Percentiles rank a stretch among this genome's conserved stretches.
Evolutionary conservation across 2,329 filamentous ascomycete genomes (phyloP).

Genomic region (Ophiocordyceps camponoti-leonardi): DNA sequence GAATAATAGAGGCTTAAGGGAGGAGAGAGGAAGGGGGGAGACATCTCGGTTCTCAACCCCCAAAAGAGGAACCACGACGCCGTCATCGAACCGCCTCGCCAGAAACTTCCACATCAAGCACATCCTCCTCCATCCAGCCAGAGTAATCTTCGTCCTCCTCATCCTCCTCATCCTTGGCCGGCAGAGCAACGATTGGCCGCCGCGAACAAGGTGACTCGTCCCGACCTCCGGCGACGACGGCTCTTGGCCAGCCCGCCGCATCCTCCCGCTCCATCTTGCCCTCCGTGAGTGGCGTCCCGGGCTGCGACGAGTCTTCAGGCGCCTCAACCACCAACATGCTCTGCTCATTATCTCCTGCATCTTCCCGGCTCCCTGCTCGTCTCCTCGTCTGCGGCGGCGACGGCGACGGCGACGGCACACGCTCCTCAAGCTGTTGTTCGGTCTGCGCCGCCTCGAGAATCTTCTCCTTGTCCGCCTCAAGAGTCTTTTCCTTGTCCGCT

Average conservation of each 20-base stretch:
- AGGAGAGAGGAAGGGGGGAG: background rate
- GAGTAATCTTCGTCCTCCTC: constrained; percentile 17
- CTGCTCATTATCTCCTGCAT: constrained; percentile 24
- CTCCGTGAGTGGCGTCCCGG: constrained; percentile 29
- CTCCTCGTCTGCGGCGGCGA: constrained; percentile 23
- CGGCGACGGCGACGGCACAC: too few species aligned
- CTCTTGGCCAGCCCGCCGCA: constrained; percentile 2
- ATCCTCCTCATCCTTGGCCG: constrained; percentile 1
- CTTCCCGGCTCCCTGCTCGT: constrained; percentile 16
- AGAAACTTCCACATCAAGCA: constrained; percentile 3
- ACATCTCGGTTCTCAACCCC: background rate
- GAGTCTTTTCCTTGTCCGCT: background rate
- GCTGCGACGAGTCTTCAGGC: constrained; percentile 41
- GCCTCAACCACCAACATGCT: constrained; percentile 47
- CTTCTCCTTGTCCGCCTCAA: background rate
- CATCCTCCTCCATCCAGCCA: constrained; percentile 16
- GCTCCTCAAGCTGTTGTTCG: constrained; percentile 8
- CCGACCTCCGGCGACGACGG: background rate
- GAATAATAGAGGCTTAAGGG: too few species aligned
- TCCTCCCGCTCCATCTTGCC: constrained; percentile 8
- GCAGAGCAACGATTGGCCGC: constrained; percentile 5
- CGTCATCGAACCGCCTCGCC: background rate
- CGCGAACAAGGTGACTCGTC: background rate
- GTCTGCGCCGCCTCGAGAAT: constrained; percentile 2
- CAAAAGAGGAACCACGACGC: background rate